Conservation (phyloP, 78 protist genomes). For the Dictyostelium purpureum region DNA sequence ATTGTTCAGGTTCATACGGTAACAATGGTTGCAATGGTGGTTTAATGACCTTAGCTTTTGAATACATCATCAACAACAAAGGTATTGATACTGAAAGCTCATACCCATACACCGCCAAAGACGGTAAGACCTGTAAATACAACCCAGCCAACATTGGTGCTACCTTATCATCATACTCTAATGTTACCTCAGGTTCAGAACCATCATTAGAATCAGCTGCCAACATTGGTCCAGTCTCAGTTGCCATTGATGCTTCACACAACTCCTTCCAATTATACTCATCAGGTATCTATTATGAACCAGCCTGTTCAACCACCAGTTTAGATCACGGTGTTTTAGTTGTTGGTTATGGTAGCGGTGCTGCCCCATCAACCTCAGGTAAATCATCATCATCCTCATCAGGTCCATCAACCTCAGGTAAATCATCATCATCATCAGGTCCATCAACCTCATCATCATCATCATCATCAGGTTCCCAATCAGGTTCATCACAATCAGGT, state of each 20-base stretch:
- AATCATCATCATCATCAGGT: too few relatives aligned
- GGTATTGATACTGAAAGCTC: constrained; percentile 85
- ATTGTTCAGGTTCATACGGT: constrained; percentile 79
- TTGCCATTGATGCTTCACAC: constrained; percentile 92
- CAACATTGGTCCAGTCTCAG: constrained; percentile 83
- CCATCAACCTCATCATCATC: too few relatives aligned
- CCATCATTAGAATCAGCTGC: constrained; percentile 65
- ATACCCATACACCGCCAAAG: constrained; percentile 80
- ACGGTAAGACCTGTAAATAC: constrained; percentile 70
- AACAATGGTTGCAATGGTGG: constrained; percentile 91
- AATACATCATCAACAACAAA: constrained; percentile 70
- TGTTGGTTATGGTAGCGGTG: constrained; percentile 86
- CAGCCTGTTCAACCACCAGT: constrained; percentile 59
- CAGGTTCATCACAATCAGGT: not conserved
- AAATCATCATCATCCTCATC: not conserved
- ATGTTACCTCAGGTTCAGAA: constrained; percentile 78
- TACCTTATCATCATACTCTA: constrained; percentile 41
- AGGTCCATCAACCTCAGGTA: not conserved
- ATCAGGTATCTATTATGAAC: constrained; percentile 84
- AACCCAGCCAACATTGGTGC: constrained; percentile 40
- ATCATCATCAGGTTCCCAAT: constrained; percentile 17
- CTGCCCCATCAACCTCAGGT: too few relatives aligned
- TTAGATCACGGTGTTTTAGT: constrained; percentile 92
- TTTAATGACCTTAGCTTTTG: constrained; percentile 51
- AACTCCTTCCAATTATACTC: constrained; percentile 88